Evolutionary conservation across 345 rosid species (phyloP).

Genomic region (Lepidium sativum): DNA sequence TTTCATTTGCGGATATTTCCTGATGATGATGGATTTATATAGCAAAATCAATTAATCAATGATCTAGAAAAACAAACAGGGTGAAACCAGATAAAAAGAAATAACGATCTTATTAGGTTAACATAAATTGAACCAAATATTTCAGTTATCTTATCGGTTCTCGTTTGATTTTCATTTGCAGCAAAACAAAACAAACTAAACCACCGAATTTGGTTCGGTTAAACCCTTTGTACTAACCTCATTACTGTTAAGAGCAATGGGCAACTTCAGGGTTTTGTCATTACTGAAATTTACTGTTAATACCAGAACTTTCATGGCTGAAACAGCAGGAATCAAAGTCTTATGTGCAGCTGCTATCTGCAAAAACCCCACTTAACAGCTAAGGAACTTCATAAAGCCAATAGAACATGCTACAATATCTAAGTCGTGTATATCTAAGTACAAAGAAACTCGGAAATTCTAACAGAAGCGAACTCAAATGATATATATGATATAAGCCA

Average conservation of each 20-base stretch:
- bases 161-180: too few relatives aligned
- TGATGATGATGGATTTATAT: too few relatives aligned
- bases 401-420: background rate
- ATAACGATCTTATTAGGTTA: too few relatives aligned
- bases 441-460: background rate
- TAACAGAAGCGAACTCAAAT: background rate
- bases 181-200: too few relatives aligned
- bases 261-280: slow-evolving; percentile 56
- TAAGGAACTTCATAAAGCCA: background rate
- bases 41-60: too few relatives aligned
- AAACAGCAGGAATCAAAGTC: slow-evolving; percentile 49
- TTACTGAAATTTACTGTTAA: slow-evolving; percentile 42
- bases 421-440: background rate
- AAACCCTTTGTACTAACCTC: slow-evolving; percentile 21
- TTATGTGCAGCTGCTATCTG: slow-evolving; percentile 76
- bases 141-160: too few relatives aligned
- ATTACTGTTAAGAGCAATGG: slow-evolving; percentile 31
- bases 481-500: background rate
- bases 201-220: too few relatives aligned
- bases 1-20: too few relatives aligned
- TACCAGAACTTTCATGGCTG: slow-evolving; percentile 62
- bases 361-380: background rate
- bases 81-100: too few relatives aligned
- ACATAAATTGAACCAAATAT: too few relatives aligned
- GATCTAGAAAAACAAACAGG: too few relatives aligned